Evolutionary conservation across 768 basidiomycete genomes (phyloP).

Genomic region (Hebeloma cylindrosporum): DNA sequence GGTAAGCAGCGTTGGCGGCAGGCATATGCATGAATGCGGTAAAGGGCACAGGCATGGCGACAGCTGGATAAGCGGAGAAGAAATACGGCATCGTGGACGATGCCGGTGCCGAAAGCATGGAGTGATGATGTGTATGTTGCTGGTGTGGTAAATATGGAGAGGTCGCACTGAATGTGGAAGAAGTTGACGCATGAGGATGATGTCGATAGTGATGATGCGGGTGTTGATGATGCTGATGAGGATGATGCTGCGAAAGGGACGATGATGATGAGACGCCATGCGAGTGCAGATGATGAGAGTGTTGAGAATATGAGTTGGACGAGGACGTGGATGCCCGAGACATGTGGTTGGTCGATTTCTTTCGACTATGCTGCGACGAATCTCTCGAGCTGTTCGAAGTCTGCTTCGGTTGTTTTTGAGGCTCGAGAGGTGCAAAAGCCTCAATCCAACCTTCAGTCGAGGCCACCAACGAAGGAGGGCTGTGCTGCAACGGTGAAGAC

Average conservation of each 20-base stretch:
- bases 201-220: conserved; percentile 6
- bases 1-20: no score
- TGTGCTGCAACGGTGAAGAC: conserved; percentile 23
- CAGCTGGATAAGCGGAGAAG: conserved; percentile 25
- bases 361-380: conserved; percentile 12
- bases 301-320: conserved; percentile 10
- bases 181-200: conserved; percentile 7
- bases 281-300: conserved; percentile 7
- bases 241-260: neutral
- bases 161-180: conserved; percentile 9
- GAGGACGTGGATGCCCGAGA: conserved; percentile 9
- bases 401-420: conserved; percentile 16
- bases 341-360: conserved; percentile 22
- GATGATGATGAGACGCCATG: conserved; percentile 1
- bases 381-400: conserved; percentile 6
- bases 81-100: conserved; percentile 23
- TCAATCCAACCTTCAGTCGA: conserved; percentile 42
- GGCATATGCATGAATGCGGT: conserved; percentile 21
- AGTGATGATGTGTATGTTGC: conserved; percentile 7
- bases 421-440: conserved; percentile 16
- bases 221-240: no score
- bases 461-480: conserved; percentile 9
- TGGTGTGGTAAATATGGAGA: conserved; percentile 9
- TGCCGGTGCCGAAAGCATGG: conserved; percentile 10
- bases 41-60: conserved; percentile 20